Base-by-base conservation (phyloP, 2,329 filamentous ascomycete genomes). In the Fusarium cicatricum region DNA sequence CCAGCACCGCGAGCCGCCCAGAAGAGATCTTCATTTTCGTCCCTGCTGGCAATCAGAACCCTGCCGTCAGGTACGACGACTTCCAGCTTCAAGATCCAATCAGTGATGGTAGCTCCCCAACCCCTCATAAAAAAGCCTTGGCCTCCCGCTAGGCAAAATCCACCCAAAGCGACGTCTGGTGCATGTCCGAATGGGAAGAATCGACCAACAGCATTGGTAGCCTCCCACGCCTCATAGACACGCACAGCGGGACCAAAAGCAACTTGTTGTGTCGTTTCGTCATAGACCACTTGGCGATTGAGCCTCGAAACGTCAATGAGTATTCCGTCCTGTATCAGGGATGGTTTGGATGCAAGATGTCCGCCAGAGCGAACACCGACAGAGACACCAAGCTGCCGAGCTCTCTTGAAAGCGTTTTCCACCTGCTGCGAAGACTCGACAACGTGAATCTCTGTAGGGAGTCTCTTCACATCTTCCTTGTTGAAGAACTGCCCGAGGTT, bases 1-100 rank as follows among this genome's bases (percentile, higher is more conserved):
- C 67, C 67, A 16, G 50, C 47, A 11, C 67, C 67, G 33, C 59
- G 41, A 9, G 65, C 66, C 5, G 79, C 80, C 78, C 78, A 81
- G 71, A 77, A 82, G 2, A 82, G 69, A 44, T 82, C 80, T 1
- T 71, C 29, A 50, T 82, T 77, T 33, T 74, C 60, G 21, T 68
- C 73, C 26, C 68, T 67, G 19, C 71, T 77, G 29, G 74, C 77
- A 34, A 77, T 75, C 4, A 80, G 66, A n/a, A 78, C 71, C 2
- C 69, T 59, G 11, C 81, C 80, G 52, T 75, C 74, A 10, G 78
- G 72, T 4, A 76, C 76, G 8, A 83, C 76, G 11, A 83, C 73
- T 48, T 83, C 75, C 60, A 80, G 72, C 33, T 76, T 70, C 8
- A 82, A 68, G 9, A 80, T 74, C 64, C 70, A 72, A 12, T 40